phyloP scores from a whole-genome alignment of 208 protist species.

The Herpetomonas tarakana region DNA sequence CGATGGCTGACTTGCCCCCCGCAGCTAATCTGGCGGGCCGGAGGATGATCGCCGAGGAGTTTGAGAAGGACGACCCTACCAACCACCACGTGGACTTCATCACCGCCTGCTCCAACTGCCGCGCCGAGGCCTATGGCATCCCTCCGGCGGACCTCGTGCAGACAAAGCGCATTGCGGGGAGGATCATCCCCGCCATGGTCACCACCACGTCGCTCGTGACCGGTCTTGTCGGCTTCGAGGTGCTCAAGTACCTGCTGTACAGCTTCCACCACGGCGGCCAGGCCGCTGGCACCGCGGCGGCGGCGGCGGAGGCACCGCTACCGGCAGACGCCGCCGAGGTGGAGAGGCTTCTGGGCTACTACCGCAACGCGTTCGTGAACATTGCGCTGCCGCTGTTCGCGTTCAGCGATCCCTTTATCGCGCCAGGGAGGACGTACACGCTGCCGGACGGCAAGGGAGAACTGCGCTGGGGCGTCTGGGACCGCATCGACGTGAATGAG shows the following conservation, averaged over 20 bases:
- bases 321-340: conserved; percentile 26
- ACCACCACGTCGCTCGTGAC: conserved; percentile 99
- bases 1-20: conserved; percentile 44
- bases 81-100: conserved; percentile 96
- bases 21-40: conserved; percentile 29
- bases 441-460: conserved; percentile 43
- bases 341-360: conserved; percentile 55
- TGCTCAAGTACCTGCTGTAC: conserved; percentile 95
- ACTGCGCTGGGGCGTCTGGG: conserved; percentile 95
- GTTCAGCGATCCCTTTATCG: conserved; percentile 95
- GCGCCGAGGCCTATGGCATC: conserved; percentile 93
- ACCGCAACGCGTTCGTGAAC: conserved; percentile 97
- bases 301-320: conserved; percentile 1
- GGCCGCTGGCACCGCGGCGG: neutral
- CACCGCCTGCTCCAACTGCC: conserved; percentile 87
- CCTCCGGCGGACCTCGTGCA: conserved; percentile 63
- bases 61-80: conserved; percentile 94
- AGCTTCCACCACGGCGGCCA: conserved; percentile 37
- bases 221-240: conserved; percentile 97
- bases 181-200: conserved; percentile 99
- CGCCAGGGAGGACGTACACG: conserved; percentile 43
- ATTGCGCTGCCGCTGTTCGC: conserved; percentile 96
- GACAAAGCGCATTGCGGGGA: conserved; percentile 94
- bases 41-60: conserved; percentile 66
- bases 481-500: conserved; percentile 94